Percentiles rank a stretch among this genome's conserved stretches.
Conservation (phyloP, 495 filamentous ascomycete genomes). For the Filosporella fistucella region DNA sequence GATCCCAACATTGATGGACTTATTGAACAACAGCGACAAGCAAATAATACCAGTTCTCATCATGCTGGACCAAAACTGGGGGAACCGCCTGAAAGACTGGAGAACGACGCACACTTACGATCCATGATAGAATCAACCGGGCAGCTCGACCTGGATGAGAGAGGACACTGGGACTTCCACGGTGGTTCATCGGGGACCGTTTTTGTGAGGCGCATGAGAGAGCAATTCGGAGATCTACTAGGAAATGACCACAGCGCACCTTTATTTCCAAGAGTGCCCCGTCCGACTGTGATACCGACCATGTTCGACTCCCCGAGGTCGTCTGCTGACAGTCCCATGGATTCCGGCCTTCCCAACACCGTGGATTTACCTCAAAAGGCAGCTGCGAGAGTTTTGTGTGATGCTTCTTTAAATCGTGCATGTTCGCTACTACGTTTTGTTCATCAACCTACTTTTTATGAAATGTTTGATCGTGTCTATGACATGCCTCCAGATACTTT, state of each 20-base stretch:
- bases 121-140: conserved; percentile 94
- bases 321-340: conserved; percentile 53
- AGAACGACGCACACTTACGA: conserved; percentile 76
- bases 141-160: conserved; percentile 85
- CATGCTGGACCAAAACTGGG: background rate
- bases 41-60: background rate
- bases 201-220: conserved; percentile 79
- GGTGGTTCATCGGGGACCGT: conserved; percentile 89
- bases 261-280: conserved; percentile 38
- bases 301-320: conserved; percentile 73
- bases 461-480: conserved; percentile 75
- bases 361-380: conserved; percentile 68
- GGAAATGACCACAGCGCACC: conserved; percentile 43
- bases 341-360: conserved; percentile 45
- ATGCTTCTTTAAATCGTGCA: conserved; percentile 77
- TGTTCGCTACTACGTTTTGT: conserved; percentile 80
- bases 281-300: conserved; percentile 15
- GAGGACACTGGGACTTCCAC: conserved; percentile 91
- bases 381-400: conserved; percentile 63
- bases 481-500: conserved; percentile 63
- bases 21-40: conserved; percentile 47
- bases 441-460: conserved; percentile 83
- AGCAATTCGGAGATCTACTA: conserved; percentile 72
- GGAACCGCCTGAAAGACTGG: conserved; percentile 3
- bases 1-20: conserved; percentile 74